Base-by-base conservation (phyloP, 75 land plant genomes). In the Gnetum montanum region DNA sequence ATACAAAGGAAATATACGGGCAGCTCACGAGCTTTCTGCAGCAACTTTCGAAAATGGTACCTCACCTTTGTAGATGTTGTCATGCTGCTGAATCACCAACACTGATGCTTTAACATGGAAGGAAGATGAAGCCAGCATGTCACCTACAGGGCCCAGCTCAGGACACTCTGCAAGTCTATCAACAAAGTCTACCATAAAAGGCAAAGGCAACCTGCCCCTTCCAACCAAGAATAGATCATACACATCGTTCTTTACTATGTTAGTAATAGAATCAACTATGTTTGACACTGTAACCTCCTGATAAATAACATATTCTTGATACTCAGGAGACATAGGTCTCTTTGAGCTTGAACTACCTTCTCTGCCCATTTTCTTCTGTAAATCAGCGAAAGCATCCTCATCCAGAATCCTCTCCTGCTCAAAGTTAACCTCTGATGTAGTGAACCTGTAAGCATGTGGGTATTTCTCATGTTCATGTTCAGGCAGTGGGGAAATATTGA, bases 61-160 rank as follows among this genome's bases (percentile, higher is more conserved):
- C 27, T 48, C 50, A 8, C 13, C 23, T 7, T 19, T 25, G 27
- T 22, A 16, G 27, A 25, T 22, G 27, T 4, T 23, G 27, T 48
- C 25, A 25, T 77, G 85, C 18, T 77, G 76, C 30, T 48, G 50
- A 10, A 81, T 67, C 37, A 76, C 59, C 58, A 77, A 40, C 1
- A 77, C 62, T 1, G 80, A 76, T 0, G 77, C 64, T 3, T 50
- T 60, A 7, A 15, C 19, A 0, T 72, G 63, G 49, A 73, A 69
- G 36, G 57, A 55, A 18, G 70, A 51, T 4, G 72, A 66, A 2
- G 82, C 63, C 2, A 78, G 72, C 13, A 69, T 48, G 25, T 78
- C 82, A 2, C 82, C 86, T 8, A 79, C 31, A 3, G 78, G 76
- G 3, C 82, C 82, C 6, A 83, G 53, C 62, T 83, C 82, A 1